phyloP scores from a whole-genome alignment of 2,329 filamentous ascomycete genomes.

The Fusarium sacchari region DNA sequence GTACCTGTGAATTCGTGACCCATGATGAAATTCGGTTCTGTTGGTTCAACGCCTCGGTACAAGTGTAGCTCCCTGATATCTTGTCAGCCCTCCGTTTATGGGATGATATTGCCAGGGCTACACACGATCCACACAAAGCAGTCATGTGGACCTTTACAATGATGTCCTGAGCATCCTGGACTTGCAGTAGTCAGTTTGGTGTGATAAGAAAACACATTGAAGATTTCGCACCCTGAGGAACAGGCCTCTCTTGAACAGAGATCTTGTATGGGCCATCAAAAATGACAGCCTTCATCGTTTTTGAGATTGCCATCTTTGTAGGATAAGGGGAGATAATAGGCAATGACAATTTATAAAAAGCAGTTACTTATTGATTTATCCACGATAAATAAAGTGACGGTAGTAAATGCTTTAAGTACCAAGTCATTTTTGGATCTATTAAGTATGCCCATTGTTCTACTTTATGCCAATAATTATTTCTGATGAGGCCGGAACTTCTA shows the following conservation, averaged over 20 bases:
- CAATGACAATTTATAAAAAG: no score
- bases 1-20: conserved; percentile 89
- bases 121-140: conserved; percentile 86
- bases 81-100: neutral
- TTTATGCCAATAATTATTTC: neutral
- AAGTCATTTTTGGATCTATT: no score
- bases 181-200: conserved; percentile 44
- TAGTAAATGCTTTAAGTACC: neutral
- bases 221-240: conserved; percentile 66
- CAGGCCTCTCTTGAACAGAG: conserved; percentile 79
- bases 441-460: neutral
- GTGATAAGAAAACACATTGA: neutral
- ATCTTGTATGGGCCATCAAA: conserved; percentile 83
- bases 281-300: conserved; percentile 88
- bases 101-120: neutral
- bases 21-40: conserved; percentile 71
- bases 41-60: conserved; percentile 82
- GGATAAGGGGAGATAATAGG: fast-evolving
- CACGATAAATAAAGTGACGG: no score
- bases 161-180: conserved; percentile 76
- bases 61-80: conserved; percentile 80
- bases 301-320: conserved; percentile 44
- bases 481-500: neutral
- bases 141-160: conserved; percentile 86
- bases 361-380: neutral